A percentile compares a stretch with the other conserved stretches of the same genome.
Conservation (phyloP, 495 filamentous ascomycete genomes). For the Tuber umbilicatum region DNA sequence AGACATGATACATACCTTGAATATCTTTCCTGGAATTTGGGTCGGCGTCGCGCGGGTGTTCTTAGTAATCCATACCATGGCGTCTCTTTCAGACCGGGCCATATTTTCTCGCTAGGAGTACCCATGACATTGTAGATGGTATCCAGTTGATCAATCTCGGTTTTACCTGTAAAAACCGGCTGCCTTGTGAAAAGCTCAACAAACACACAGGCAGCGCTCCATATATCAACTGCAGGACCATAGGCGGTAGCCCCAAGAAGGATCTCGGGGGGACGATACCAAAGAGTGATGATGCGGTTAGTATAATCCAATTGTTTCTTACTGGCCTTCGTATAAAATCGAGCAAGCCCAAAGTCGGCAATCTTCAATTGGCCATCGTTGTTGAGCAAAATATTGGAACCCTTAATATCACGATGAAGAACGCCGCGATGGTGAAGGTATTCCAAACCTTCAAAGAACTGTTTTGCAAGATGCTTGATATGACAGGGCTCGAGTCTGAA, state of each 20-base stretch:
- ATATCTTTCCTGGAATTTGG: conserved; percentile 78
- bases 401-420: conserved; percentile 91
- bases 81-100: conserved; percentile 84
- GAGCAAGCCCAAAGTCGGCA: conserved; percentile 94
- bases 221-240: conserved; percentile 90
- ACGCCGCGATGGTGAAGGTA: conserved; percentile 93
- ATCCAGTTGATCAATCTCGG: conserved; percentile 90
- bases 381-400: conserved; percentile 89
- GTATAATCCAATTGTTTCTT: conserved; percentile 91
- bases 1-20: conserved; percentile 47
- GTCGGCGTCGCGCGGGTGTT: conserved; percentile 64
- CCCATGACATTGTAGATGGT: conserved; percentile 92
- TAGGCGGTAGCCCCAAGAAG: conserved; percentile 92
- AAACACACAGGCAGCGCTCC: conserved; percentile 95
- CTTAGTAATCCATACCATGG: conserved; percentile 91
- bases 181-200: conserved; percentile 94
- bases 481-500: conserved; percentile 79
- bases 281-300: conserved; percentile 96
- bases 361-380: conserved; percentile 81
- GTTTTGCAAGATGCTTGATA: conserved; percentile 88
- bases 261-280: conserved; percentile 92
- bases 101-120: conserved; percentile 74
- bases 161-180: conserved; percentile 91
- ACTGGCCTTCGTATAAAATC: conserved; percentile 76
- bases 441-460: conserved; percentile 88